Percentiles rank a stretch among this genome's conserved stretches.
phyloP scores from a whole-genome alignment of 2,329 filamentous ascomycete genomes.

The Lithohypha guttulata region DNA sequence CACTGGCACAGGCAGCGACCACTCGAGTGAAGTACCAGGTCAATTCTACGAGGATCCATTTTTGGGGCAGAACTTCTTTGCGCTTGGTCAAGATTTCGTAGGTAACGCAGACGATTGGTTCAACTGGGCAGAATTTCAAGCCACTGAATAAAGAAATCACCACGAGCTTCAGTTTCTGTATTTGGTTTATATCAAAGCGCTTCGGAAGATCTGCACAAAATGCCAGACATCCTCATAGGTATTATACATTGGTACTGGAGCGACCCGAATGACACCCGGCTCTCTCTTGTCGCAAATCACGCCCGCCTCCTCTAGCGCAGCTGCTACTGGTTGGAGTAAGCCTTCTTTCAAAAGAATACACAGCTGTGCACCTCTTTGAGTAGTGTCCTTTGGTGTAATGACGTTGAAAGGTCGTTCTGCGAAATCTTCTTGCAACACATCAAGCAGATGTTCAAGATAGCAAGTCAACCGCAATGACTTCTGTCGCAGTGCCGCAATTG shows the following conservation, averaged over 20 bases:
- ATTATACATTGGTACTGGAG: constrained; percentile 76
- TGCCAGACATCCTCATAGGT: constrained; percentile 60
- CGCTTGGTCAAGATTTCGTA: constrained; percentile 35
- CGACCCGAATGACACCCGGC: constrained; percentile 72
- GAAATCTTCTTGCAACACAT: constrained; percentile 21
- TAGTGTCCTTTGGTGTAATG: constrained; percentile 59
- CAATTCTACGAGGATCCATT: constrained; percentile 36
- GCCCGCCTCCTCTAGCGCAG: constrained; percentile 53
- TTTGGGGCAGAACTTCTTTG: constrained; percentile 39
- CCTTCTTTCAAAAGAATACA: constrained; percentile 61
- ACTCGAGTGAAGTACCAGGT: background rate
- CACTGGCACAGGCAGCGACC: background rate
- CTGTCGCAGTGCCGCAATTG: constrained; percentile 55
- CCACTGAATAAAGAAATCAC: too few species aligned
- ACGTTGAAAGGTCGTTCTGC: constrained; percentile 43
- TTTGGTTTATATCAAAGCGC: background rate
- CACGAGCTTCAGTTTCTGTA: too few species aligned
- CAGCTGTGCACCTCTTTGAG: constrained; percentile 64
- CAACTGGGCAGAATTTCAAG: constrained; percentile 3
- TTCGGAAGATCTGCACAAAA: constrained; percentile 33
- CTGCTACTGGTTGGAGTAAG: constrained; percentile 55
- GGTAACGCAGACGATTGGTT: constrained; percentile 30
- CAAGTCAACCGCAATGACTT: constrained; percentile 65
- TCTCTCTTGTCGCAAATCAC: constrained; percentile 74
- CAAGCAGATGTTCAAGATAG: constrained; percentile 62